phyloP scores from a whole-genome alignment of 2,329 filamentous ascomycete genomes.

The Trichoderma koningii region DNA sequence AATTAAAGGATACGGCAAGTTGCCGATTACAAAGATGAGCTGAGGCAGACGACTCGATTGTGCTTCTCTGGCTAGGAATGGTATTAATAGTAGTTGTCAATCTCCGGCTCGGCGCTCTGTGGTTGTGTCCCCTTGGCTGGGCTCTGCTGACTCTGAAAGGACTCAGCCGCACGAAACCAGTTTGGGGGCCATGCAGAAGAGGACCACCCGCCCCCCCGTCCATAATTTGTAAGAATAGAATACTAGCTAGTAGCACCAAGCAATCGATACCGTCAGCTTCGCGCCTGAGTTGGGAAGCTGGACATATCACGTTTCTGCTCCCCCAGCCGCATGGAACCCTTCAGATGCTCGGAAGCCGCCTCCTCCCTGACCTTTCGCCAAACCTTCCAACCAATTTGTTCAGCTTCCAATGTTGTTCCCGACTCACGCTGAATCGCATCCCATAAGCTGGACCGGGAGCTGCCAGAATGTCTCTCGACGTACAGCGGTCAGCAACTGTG shows the following conservation, averaged over 20 bases:
- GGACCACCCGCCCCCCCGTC: not conserved
- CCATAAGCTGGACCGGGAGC: not conserved
- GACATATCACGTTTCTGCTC: slow-evolving; percentile 9
- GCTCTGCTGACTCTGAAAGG: too few species aligned
- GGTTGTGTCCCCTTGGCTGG: too few species aligned
- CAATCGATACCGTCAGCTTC: too few species aligned
- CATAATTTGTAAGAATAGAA: not conserved
- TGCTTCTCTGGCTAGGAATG: too few species aligned
- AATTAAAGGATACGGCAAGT: too few species aligned
- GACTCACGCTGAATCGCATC: not conserved
- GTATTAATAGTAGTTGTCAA: too few species aligned
- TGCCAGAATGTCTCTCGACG: not conserved
- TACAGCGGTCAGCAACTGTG: not conserved
- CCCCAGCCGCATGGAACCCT: not conserved
- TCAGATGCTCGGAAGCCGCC: not conserved
- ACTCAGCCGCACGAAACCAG: not conserved
- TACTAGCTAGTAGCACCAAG: not conserved
- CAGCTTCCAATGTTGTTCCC: not conserved
- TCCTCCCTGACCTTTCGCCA: not conserved
- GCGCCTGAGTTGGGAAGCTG: too few species aligned
- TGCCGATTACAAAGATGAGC: too few species aligned
- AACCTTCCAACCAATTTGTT: too few species aligned
- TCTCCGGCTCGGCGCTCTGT: too few species aligned
- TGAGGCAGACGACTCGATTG: too few species aligned
- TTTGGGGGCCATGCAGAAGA: slow-evolving; percentile 10